Conservation (phyloP, 345 rosid genomes). For the Angophora floribunda region DNA sequence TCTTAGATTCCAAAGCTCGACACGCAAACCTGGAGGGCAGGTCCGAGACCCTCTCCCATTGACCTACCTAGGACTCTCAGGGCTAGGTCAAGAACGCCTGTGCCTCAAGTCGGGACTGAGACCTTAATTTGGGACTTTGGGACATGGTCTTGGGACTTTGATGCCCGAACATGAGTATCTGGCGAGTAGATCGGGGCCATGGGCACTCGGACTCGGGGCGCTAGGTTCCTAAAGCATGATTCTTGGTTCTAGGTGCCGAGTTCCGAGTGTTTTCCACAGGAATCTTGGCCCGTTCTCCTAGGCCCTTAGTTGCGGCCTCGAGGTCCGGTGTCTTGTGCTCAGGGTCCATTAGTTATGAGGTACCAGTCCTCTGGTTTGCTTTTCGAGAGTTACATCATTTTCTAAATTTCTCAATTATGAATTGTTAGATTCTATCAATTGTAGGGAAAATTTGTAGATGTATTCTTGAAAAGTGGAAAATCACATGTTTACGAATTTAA, state of each 20-base stretch:
- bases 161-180: background rate
- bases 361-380: background rate
- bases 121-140: background rate
- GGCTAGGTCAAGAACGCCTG: background rate
- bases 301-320: background rate
- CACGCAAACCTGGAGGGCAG: background rate
- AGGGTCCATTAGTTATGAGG: background rate
- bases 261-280: background rate
- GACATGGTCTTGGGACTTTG: background rate
- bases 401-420: background rate
- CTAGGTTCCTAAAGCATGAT: background rate
- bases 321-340: background rate
- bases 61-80: fast-evolving
- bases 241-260: background rate
- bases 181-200: fast-evolving
- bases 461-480: background rate
- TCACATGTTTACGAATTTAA: background rate
- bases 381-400: background rate
- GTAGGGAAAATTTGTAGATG: background rate
- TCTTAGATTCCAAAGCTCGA: fast-evolving
- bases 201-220: background rate
- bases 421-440: background rate
- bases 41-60: fast-evolving
- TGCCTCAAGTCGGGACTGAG: background rate
- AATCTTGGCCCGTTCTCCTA: background rate